Evolutionary conservation across 306 rosid species (phyloP).

Genomic region (Bauhinia variegata): DNA sequence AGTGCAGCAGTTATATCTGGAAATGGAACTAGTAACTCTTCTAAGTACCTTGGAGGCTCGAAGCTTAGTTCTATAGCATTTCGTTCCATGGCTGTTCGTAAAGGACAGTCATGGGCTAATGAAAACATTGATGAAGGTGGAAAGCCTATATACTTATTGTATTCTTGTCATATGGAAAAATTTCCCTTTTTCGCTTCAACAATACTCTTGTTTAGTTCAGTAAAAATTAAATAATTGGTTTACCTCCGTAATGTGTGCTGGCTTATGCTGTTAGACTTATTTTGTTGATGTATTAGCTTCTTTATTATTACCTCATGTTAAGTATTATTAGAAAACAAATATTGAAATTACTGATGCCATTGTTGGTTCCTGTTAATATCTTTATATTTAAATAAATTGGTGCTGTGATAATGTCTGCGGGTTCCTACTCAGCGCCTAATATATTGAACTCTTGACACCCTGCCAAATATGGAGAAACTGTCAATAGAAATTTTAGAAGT

Average conservation of each 20-base stretch:
- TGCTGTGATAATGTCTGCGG: slow-evolving; percentile 20
- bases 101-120: slow-evolving; percentile 82
- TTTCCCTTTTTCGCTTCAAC: neutral
- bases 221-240: slow-evolving; percentile 1
- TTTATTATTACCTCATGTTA: neutral
- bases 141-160: slow-evolving; percentile 6
- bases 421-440: slow-evolving; percentile 2
- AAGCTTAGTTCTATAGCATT: slow-evolving; percentile 74
- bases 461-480: neutral
- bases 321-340: slow-evolving; percentile 20
- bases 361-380: slow-evolving; percentile 17
- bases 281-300: slow-evolving; percentile 24
- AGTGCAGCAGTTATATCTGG: slow-evolving; percentile 60
- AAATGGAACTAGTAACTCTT: slow-evolving; percentile 77
- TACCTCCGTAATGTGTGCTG: neutral
- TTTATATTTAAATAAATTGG: slow-evolving; percentile 28
- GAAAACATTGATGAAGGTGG: slow-evolving; percentile 91
- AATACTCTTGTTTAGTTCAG: slow-evolving; percentile 22
- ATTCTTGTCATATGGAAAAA: slow-evolving; percentile 10
- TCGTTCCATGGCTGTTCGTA: slow-evolving; percentile 71
- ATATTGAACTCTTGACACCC: slow-evolving; percentile 25
- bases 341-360: slow-evolving; percentile 18
- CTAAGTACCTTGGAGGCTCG: slow-evolving; percentile 83
- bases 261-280: slow-evolving; percentile 6
- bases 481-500: neutral